These are phyloP conservation scores for Mycotypha africana DNA, from an alignment of 371 early-diverging fungal genomes.

Conservation along the genomic window DNA sequence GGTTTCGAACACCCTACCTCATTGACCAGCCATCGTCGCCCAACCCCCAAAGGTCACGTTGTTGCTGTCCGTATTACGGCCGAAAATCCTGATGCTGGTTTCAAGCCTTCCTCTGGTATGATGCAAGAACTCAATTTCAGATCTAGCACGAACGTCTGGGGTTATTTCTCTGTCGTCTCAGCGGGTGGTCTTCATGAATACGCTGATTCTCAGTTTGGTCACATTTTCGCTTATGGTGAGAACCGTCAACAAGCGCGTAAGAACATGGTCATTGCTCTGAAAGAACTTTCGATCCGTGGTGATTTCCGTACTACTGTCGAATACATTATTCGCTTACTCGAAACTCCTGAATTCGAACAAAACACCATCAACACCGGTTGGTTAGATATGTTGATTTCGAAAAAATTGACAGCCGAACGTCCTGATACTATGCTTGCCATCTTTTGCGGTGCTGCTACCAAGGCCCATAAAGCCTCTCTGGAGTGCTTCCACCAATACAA, in stretches of 20 bases:
- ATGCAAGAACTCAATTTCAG: slow-evolving; percentile 95
- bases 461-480: slow-evolving; percentile 68
- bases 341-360: slow-evolving; percentile 82
- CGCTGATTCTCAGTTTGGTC: slow-evolving; percentile 99
- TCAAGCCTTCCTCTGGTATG: slow-evolving; percentile 96
- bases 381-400: slow-evolving; percentile 92
- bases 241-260: slow-evolving; percentile 91
- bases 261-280: slow-evolving; percentile 95
- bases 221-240: slow-evolving; percentile 97
- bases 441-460: slow-evolving; percentile 88
- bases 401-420: slow-evolving; percentile 85
- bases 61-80: slow-evolving; percentile 98
- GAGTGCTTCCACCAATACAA: slow-evolving; percentile 71
- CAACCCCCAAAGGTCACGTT: slow-evolving; percentile 95
- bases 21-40: slow-evolving; percentile 79
- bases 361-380: slow-evolving; percentile 95
- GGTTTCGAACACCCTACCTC: slow-evolving; percentile 77
- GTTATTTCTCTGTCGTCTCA: slow-evolving; percentile 95
- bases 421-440: slow-evolving; percentile 88
- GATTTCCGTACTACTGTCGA: slow-evolving; percentile 98
- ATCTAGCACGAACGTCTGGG: slow-evolving; percentile 94
- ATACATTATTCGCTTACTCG: slow-evolving; percentile 92
- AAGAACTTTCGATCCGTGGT: slow-evolving; percentile 97
- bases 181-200: slow-evolving; percentile 96
- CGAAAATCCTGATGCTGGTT: slow-evolving; percentile 99